A percentile compares a stretch with the other conserved stretches of the same genome.
These are phyloP conservation scores for Blastobotrys parvus DNA, from an alignment of 805 yeast species.

Conservation along the genomic window DNA sequence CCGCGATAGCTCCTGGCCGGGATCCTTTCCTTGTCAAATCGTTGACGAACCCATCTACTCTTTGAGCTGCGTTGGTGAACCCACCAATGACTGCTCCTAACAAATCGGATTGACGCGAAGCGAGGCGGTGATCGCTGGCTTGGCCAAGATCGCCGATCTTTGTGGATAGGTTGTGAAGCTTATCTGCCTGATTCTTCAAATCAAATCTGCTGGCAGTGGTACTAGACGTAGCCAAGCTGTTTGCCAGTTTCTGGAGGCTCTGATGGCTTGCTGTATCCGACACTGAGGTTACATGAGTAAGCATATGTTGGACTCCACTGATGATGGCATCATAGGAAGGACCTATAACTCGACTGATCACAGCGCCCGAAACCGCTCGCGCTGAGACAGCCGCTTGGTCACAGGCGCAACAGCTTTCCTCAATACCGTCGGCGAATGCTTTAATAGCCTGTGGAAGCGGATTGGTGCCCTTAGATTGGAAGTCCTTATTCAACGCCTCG, in stretches of 20 bases:
- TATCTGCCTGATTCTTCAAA: too few species aligned
- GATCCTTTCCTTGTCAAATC: neutral
- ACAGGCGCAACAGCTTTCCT: too few species aligned
- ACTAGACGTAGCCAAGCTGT: too few species aligned
- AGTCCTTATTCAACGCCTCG: neutral
- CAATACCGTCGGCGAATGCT: neutral
- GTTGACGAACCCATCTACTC: constrained; percentile 7
- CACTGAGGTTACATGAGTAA: too few species aligned
- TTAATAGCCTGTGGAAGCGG: neutral
- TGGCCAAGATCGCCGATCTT: neutral
- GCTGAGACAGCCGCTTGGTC: too few species aligned
- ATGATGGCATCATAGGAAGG: too few species aligned
- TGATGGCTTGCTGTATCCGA: too few species aligned
- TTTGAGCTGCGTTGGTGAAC: constrained; percentile 15
- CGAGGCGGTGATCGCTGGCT: neutral
- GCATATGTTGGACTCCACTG: too few species aligned
- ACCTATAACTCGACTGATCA: too few species aligned
- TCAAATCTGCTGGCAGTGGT: too few species aligned
- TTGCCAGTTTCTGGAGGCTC: too few species aligned
- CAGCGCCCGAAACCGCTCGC: too few species aligned
- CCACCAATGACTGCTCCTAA: constrained; percentile 10
- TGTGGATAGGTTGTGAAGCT: neutral
- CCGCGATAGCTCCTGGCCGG: constrained; percentile 13
- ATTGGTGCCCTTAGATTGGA: neutral
- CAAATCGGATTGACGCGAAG: neutral